phyloP scores from a whole-genome alignment of 2,329 filamentous ascomycete genomes.

The Paecilomyces variotii region DNA sequence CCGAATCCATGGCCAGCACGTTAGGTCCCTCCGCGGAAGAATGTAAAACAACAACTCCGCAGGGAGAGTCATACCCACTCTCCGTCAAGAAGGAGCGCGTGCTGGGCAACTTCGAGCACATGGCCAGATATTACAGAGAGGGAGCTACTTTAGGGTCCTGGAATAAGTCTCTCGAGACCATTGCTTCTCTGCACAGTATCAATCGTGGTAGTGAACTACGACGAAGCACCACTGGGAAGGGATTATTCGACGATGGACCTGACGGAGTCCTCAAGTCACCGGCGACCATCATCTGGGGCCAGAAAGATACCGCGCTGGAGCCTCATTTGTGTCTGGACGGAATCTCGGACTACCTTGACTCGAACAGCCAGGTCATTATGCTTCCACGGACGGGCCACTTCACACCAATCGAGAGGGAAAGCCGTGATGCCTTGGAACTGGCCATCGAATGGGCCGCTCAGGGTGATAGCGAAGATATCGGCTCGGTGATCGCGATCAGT shows the following conservation, averaged over 20 bases:
- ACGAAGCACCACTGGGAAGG: conserved; percentile 29
- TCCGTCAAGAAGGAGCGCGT: conserved; percentile 33
- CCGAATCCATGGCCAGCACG: conserved; percentile 43
- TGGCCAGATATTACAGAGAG: conserved; percentile 48
- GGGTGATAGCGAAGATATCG: conserved; percentile 31
- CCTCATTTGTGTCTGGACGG: conserved; percentile 43
- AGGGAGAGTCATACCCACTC: conserved; percentile 30
- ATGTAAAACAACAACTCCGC: conserved; percentile 24
- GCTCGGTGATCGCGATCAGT: conserved; percentile 16
- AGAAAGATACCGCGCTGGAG: conserved; percentile 45
- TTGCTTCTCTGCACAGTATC: conserved; percentile 41
- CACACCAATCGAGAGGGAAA: conserved; percentile 42
- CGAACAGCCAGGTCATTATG: conserved; percentile 43
- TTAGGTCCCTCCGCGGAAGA: conserved; percentile 45
- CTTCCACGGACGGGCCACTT: conserved; percentile 47
- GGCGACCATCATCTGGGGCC: conserved; percentile 47
- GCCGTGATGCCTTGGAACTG: conserved; percentile 35
- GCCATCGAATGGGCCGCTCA: conserved; percentile 30
- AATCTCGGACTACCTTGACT: conserved; percentile 43
- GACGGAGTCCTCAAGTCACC: conserved; percentile 43
- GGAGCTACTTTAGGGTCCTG: conserved; percentile 38
- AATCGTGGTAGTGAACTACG: conserved; percentile 20
- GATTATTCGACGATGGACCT: conserved; percentile 38
- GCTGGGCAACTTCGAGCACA: conserved; percentile 42
- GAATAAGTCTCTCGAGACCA: conserved; percentile 45